Evolutionary conservation across 2,329 filamentous ascomycete species (phyloP), one percentile per base, ranked within the genome.

Genomic region (Sphaceloma murrayae): DNA sequence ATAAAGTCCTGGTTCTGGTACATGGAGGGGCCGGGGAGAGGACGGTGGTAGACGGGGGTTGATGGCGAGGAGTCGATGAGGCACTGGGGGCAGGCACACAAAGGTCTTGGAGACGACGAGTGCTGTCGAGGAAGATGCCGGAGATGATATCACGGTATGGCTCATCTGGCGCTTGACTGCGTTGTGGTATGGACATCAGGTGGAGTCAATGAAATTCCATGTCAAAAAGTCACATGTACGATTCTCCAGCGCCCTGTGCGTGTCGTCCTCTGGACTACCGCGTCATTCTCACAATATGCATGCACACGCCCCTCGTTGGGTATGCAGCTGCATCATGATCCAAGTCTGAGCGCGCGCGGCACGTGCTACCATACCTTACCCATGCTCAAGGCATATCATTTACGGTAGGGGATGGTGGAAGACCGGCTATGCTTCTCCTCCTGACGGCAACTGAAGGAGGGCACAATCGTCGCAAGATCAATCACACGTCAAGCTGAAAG

Each of bases 1-100:
- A 60, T 76, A 78, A 59, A 60, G 39, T 56, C 45, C 51, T 46
- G 53, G 64, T 66, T 66, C 51, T 69, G 34, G 49, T 50, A 45
- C 45, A 49, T 45, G 49, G 44, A 42, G 38, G 45, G 19, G 43
- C 48, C 34, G 43, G 38, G 48, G 45, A 30, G 47, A 13, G 45
- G 48, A 46, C 34, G 45, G 46, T 32, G n/a, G n/a, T n/a, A n/a
- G n/a, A n/a, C n/a, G n/a, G n/a, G n/a, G n/a, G n/a, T n/a, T n/a
- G 44, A 39, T 52, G 52, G 19, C 11, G 19, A 13, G 29, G 16
- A 34, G 8, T 14, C 6, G 7, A 33, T 43, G 38, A n/a, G 16
- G 13, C 19, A 16, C 9, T 16, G 22, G n/a, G 11, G 17, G 44
- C 5, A 13, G 18, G 19, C 3, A n/a, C 11, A 30, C 2, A n/a